Base-by-base conservation (phyloP, 176 grass and related monocot species). In the Oropetium thomaeum region DNA sequence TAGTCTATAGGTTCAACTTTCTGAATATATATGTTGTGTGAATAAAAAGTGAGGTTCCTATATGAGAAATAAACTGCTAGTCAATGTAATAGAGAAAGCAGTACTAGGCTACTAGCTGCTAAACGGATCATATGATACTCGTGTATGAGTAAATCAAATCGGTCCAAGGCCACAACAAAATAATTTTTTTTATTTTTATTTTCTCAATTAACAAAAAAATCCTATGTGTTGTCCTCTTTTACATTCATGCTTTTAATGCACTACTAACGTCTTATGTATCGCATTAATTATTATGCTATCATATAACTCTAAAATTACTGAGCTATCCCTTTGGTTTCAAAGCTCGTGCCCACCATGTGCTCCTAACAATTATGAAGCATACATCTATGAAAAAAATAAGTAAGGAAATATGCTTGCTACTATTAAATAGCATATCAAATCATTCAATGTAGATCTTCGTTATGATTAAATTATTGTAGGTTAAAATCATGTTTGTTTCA, bases 141-240 rank as follows among this genome's bases (percentile, higher is more conserved):
- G 59, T 59, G 62, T 33, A 75, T 37, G 25, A 74, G 61, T 34
- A 35, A 63, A 47, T 15, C 6, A 45, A 67, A 66, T 53, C 13
- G 42, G 43, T 74, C 27, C 53, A 52, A 35, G n/a, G 27, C 19
- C 13, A 49, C 55, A 34, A 28, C 17, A 49, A 49, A 49, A 49
- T 14, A 13, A 13, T 44, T 44, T 10, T 16, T 13, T 47, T 47
- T 47, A 5, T 19, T 47, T 47, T 15, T 16, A 14, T n/a, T n/a
- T n/a, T n/a, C n/a, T n/a, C n/a, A n/a, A n/a, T n/a, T n/a, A n/a
- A 49, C 55, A 47, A 37, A 1, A 62, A 70, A 37, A 80, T 49
- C 41, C 20, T n/a, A 28, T 61, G 42, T 67, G 27, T 33, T 58
- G 2, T 10, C 16, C 8, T 35, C 48, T 9, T n/a, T n/a, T 58